Evolutionary conservation across 2,329 filamentous ascomycete genomes (phyloP).

Genomic region (Parascedosporium putredinis): DNA sequence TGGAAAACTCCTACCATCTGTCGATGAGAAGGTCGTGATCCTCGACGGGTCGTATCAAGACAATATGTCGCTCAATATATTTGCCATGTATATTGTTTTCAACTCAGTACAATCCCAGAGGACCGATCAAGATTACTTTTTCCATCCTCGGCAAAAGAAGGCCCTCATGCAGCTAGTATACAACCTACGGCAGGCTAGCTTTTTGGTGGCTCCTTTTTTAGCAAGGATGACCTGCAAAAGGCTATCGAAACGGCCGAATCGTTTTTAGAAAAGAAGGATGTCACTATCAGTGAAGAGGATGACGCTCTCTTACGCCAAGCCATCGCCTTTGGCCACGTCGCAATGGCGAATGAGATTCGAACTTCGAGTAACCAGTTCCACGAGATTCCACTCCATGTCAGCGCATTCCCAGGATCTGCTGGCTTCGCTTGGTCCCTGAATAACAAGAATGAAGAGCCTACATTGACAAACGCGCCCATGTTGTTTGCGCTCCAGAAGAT

Average conservation of each 20-base stretch:
- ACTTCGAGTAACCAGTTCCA: constrained; percentile 57
- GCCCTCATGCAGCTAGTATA: constrained; percentile 57
- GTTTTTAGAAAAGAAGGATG: constrained; percentile 55
- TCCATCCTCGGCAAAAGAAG: constrained; percentile 63
- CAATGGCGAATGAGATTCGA: constrained; percentile 53
- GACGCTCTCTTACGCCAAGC: constrained; percentile 49
- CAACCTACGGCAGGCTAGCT: constrained; percentile 74
- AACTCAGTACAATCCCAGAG: constrained; percentile 86
- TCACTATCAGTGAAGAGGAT: constrained; percentile 52
- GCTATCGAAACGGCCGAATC: constrained; percentile 55
- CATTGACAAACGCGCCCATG: constrained; percentile 40
- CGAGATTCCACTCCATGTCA: constrained; percentile 66
- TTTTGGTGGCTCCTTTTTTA: constrained; percentile 77
- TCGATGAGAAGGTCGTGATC: constrained; percentile 61
- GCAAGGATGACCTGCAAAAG: constrained; percentile 47
- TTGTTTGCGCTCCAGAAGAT: constrained; percentile 42
- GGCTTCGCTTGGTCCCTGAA: constrained; percentile 60
- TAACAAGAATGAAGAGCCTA: constrained; percentile 32
- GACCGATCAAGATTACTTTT: constrained; percentile 77
- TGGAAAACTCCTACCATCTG: constrained; percentile 55
- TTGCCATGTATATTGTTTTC: constrained; percentile 71
- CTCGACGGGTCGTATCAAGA: constrained; percentile 80
- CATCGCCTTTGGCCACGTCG: constrained; percentile 52
- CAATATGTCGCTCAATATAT: constrained; percentile 71
- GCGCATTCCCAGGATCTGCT: constrained; percentile 52